Evolutionary conservation across 148 eudicot genomes (phyloP).

Genomic region (Vaccinium myrtillus): DNA sequence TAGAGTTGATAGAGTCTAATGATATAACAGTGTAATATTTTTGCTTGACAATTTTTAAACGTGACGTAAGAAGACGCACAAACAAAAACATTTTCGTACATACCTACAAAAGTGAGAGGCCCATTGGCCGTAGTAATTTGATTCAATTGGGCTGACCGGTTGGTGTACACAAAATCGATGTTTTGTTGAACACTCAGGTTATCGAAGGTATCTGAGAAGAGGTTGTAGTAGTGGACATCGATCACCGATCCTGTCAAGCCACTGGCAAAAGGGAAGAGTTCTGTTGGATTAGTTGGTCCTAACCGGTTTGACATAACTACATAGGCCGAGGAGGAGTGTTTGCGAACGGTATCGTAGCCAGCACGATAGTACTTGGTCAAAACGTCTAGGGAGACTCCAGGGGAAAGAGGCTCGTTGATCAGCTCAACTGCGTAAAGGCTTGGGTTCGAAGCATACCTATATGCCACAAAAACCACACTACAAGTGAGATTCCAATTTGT

Average conservation of each 20-base stretch:
- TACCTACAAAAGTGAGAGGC: conserved; percentile 69
- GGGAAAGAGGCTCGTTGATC: conserved; percentile 44
- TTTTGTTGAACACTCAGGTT: conserved; percentile 36
- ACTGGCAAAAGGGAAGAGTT: conserved; percentile 34
- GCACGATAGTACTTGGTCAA: conserved; percentile 34
- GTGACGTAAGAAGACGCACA: too few species aligned
- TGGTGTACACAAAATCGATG: conserved; percentile 33
- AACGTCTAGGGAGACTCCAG: conserved; percentile 32
- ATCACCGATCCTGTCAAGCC: conserved; percentile 28
- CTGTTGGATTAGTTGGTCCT: conserved; percentile 27
- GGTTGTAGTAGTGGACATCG: conserved; percentile 52
- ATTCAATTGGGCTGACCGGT: conserved; percentile 25
- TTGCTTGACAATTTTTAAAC: not conserved
- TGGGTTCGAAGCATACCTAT: conserved; percentile 35
- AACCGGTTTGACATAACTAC: conserved; percentile 41
- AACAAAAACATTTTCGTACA: not conserved
- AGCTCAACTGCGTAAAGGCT: conserved; percentile 43
- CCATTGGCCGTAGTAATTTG: conserved; percentile 42
- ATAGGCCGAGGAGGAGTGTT: conserved; percentile 29
- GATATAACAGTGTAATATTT: too few species aligned
- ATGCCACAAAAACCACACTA: not conserved
- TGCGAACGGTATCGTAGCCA: conserved; percentile 40
- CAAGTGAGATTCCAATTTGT: too few species aligned
- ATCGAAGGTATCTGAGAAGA: conserved; percentile 21
- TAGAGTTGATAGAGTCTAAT: too few species aligned